Conservation (phyloP, 2,329 filamentous ascomycete species). For the Xylariaceae sp. region DNA sequence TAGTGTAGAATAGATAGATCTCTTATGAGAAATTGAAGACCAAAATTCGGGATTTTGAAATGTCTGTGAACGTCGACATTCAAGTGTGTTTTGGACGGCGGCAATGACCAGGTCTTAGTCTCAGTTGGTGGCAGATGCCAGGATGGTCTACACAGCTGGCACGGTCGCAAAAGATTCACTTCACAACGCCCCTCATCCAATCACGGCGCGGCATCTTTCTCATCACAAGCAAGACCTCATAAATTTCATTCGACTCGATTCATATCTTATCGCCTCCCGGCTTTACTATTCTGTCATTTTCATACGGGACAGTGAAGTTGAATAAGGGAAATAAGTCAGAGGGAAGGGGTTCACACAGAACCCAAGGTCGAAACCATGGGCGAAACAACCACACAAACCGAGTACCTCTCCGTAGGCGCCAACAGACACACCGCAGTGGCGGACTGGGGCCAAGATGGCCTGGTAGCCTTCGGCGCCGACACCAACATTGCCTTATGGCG, state of each 20-base stretch:
- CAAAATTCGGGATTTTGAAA: no score
- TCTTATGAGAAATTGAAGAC: no score
- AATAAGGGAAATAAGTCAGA: background rate
- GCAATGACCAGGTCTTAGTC: no score
- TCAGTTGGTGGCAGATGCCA: conserved; percentile 3
- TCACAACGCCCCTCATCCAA: conserved; percentile 12
- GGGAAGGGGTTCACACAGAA: background rate
- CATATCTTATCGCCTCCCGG: no score
- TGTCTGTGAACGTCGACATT: no score
- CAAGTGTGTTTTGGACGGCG: no score
- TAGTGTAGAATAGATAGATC: no score
- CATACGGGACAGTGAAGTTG: background rate
- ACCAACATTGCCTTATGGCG: conserved; percentile 86
- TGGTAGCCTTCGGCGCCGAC: conserved; percentile 85
- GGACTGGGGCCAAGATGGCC: conserved; percentile 72
- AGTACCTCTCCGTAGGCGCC: conserved; percentile 70
- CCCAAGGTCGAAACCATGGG: conserved; percentile 18
- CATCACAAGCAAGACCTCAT: background rate
- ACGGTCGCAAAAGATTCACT: background rate
- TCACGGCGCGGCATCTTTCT: conserved; percentile 8
- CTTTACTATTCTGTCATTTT: background rate
- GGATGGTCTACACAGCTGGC: conserved; percentile 1
- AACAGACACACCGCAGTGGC: conserved; percentile 86
- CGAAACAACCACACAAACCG: conserved; percentile 33
- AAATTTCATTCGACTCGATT: background rate